Conservation (phyloP, 306 rosid genomes). For the Castanea sativa region DNA sequence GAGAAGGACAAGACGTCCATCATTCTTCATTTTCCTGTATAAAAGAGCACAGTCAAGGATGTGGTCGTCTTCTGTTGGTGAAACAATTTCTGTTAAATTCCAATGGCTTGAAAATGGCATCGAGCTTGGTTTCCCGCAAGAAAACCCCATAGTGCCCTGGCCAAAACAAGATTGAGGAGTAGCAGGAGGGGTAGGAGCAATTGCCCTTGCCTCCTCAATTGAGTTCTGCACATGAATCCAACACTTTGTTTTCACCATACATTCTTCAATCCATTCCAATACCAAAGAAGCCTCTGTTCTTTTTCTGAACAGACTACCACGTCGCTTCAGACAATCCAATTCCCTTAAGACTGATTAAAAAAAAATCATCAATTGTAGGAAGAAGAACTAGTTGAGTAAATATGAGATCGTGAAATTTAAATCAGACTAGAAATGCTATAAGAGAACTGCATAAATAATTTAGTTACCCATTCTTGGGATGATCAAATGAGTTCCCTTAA, state of each 20-base stretch:
- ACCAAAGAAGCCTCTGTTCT: slow-evolving; percentile 55
- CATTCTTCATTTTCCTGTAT: slow-evolving; percentile 36
- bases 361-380: slow-evolving; percentile 5
- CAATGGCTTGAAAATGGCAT: slow-evolving; percentile 16
- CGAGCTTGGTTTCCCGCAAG: slow-evolving; percentile 20
- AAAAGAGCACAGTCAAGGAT: slow-evolving; percentile 65
- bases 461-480: slow-evolving; percentile 71
- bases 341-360: slow-evolving; percentile 58
- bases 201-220: slow-evolving; percentile 46
- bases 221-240: slow-evolving; percentile 87
- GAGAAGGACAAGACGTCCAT: slow-evolving; percentile 60
- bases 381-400: neutral
- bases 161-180: slow-evolving; percentile 39
- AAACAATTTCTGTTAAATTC: slow-evolving; percentile 38
- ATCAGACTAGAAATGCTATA: neutral
- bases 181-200: slow-evolving; percentile 63
- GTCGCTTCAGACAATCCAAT: slow-evolving; percentile 53
- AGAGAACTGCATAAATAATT: neutral
- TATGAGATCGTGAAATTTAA: neutral
- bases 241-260: slow-evolving; percentile 56
- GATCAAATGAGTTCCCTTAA: slow-evolving; percentile 66
- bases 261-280: slow-evolving; percentile 77
- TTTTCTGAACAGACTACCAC: slow-evolving; percentile 53
- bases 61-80: slow-evolving; percentile 67
- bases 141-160: slow-evolving; percentile 24